Conservation (phyloP, 2,329 filamentous ascomycete species). For the Myriosclerotinia duriaeana region DNA sequence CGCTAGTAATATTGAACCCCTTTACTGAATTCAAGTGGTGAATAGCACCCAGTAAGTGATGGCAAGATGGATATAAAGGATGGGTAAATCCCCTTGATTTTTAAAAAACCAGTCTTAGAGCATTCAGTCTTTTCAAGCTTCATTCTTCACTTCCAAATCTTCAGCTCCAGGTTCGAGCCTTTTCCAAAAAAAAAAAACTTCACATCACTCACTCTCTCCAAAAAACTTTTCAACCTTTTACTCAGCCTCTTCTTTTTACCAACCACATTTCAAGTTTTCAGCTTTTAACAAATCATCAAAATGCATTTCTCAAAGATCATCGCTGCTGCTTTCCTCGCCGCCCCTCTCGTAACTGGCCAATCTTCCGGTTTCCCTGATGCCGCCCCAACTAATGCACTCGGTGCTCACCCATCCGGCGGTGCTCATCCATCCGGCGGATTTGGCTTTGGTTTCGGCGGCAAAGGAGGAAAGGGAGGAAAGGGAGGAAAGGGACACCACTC, state of each 20-base stretch:
- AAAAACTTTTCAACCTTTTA: slow-evolving; percentile 4
- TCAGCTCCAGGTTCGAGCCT: slow-evolving; percentile 23
- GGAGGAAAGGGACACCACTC: neutral
- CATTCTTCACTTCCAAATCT: slow-evolving; percentile 8
- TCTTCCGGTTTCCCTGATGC: neutral
- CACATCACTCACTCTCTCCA: slow-evolving; percentile 20
- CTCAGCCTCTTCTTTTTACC: neutral
- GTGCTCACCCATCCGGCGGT: slow-evolving; percentile 2
- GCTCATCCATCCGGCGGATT: neutral
- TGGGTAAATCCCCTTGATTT: neutral
- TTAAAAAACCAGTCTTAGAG: slow-evolving; percentile 16
- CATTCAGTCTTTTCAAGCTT: slow-evolving; percentile 22
- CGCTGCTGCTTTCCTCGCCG: slow-evolving; percentile 18
- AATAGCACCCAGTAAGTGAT: neutral
- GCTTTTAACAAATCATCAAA: neutral
- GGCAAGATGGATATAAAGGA: slow-evolving; percentile 13
- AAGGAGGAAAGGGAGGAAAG: neutral
- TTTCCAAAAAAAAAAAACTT: slow-evolving; percentile 1
- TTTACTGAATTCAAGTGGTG: neutral
- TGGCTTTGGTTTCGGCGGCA: neutral
- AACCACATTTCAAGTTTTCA: slow-evolving; percentile 2
- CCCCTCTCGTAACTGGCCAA: slow-evolving; percentile 12
- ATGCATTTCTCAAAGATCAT: slow-evolving; percentile 21
- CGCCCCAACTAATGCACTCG: neutral
- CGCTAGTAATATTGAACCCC: neutral